phyloP scores from a whole-genome alignment of 2,329 filamentous ascomycete species.

The Cladorrhinum sp. region DNA sequence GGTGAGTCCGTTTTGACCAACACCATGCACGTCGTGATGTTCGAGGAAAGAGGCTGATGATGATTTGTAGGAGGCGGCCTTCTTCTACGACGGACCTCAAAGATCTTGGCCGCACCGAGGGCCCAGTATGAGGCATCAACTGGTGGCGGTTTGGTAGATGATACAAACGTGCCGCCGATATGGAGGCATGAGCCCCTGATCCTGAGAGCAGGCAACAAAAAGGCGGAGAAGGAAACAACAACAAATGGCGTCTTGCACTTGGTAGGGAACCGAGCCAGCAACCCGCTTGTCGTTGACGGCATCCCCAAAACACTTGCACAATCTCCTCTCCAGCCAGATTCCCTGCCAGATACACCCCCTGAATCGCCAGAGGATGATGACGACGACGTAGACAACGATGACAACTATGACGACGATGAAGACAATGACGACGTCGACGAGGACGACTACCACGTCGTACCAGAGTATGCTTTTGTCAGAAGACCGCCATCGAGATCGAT shows the following conservation, averaged over 20 bases:
- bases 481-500: background rate
- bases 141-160: background rate
- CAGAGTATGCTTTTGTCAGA: background rate
- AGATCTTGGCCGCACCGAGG: background rate
- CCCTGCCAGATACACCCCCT: background rate
- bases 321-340: background rate
- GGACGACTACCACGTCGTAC: background rate
- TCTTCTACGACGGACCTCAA: slow-evolving; percentile 1
- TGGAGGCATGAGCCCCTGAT: background rate
- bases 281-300: too few relatives aligned
- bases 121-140: background rate
- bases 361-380: background rate
- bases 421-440: too few relatives aligned
- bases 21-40: background rate
- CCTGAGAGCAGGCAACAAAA: background rate
- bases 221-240: background rate
- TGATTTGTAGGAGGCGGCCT: background rate
- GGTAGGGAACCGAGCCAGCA: too few relatives aligned
- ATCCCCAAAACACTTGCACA: background rate
- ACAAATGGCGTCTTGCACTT: too few relatives aligned
- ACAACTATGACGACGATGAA: background rate
- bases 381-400: background rate
- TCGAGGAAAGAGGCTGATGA: background rate
- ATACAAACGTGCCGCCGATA: background rate
- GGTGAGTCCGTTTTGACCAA: background rate